Conservation (phyloP, 73 alveolate genomes). For the Paramecium primaurelia region DNA sequence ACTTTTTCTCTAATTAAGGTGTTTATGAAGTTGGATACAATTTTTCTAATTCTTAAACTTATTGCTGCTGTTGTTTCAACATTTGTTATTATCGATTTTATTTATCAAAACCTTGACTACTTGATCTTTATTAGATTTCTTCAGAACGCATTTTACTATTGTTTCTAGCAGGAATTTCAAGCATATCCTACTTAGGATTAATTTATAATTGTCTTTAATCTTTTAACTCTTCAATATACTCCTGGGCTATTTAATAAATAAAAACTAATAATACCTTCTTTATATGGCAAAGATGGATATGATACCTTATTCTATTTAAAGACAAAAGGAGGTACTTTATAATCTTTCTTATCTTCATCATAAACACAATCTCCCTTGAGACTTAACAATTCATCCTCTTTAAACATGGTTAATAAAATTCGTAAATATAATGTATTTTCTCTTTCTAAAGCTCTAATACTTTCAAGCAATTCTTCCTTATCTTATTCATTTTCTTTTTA, state of each 20-base stretch:
- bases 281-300: conserved; percentile 56
- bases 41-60: neutral
- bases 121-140: neutral
- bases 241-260: conserved; percentile 8
- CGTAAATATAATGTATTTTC: conserved; percentile 46
- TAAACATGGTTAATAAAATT: conserved; percentile 49
- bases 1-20: neutral
- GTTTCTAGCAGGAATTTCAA: neutral
- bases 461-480: conserved; percentile 63
- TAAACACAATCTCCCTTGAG: conserved; percentile 51
- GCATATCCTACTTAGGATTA: neutral
- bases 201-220: conserved; percentile 12
- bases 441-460: conserved; percentile 49
- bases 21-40: neutral
- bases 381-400: conserved; percentile 56
- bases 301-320: conserved; percentile 45
- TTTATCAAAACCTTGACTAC: neutral
- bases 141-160: neutral
- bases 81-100: neutral
- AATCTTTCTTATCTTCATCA: conserved; percentile 59
- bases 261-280: conserved; percentile 10
- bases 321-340: conserved; percentile 65
- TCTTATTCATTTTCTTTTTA: conserved; percentile 59
- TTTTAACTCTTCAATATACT: conserved; percentile 33
- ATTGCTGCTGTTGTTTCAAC: neutral